Evolutionary conservation across 306 rosid species (phyloP).

Genomic region (Glycyrrhiza uralensis): DNA sequence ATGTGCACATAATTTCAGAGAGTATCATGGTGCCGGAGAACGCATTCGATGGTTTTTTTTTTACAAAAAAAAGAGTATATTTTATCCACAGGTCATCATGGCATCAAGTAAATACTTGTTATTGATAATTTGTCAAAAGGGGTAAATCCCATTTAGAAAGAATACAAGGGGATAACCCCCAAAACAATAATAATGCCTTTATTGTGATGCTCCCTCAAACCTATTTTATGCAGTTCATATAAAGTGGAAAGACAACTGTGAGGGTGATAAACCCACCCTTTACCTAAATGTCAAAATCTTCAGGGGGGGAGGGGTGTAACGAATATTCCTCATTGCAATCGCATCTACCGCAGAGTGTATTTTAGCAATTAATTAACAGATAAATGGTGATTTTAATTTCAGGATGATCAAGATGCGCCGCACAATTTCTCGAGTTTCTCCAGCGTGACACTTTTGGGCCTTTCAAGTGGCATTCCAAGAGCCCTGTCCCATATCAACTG

Average conservation of each 20-base stretch:
- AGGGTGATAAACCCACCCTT: constrained; percentile 26
- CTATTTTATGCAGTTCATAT: constrained; percentile 12
- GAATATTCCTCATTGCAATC: neutral
- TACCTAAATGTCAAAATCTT: constrained; percentile 33
- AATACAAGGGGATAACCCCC: constrained; percentile 12
- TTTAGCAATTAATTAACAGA: constrained; percentile 15
- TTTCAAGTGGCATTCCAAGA: constrained; percentile 53
- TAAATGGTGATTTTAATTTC: constrained; percentile 1
- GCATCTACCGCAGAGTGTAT: neutral
- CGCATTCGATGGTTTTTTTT: too few species aligned
- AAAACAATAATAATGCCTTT: constrained; percentile 29
- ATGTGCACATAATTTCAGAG: too few species aligned
- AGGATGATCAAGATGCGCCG: constrained; percentile 7
- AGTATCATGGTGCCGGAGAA: too few species aligned
- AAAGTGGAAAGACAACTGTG: constrained; percentile 1
- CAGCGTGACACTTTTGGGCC: constrained; percentile 50
- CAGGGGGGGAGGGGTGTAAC: neutral
- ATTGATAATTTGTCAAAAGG: neutral
- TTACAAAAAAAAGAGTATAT: too few species aligned
- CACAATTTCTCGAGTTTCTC: constrained; percentile 45
- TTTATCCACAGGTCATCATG: too few species aligned
- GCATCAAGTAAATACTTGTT: neutral
- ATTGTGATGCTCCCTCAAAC: constrained; percentile 24
- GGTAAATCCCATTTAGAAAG: constrained; percentile 3
- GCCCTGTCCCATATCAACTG: constrained; percentile 60